A percentile compares a stretch with the other conserved stretches of the same genome.
Conservation (phyloP, 2,329 filamentous ascomycete genomes). For the Sclerotinia borealis region DNA sequence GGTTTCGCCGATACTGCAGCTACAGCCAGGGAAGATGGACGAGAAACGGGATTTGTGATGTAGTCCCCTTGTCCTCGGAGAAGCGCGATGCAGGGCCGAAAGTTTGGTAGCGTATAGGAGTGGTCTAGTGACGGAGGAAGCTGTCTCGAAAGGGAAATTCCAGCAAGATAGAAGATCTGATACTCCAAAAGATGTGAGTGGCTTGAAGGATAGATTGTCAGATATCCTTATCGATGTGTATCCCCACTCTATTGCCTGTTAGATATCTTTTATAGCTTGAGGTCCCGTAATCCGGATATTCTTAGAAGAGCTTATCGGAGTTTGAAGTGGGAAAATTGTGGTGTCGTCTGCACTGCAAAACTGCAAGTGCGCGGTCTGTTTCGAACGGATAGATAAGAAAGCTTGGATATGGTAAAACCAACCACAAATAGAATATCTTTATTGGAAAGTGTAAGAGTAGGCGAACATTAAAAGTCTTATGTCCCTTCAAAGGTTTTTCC, state of each 20-base stretch:
- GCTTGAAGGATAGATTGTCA: not conserved
- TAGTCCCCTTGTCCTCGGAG: conserved; percentile 24
- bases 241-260: conserved; percentile 9
- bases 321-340: conserved; percentile 8
- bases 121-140: not conserved
- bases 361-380: conserved; percentile 9
- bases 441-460: conserved; percentile 5
- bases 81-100: conserved; percentile 21
- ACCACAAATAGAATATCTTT: conserved; percentile 3
- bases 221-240: conserved; percentile 6
- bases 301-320: conserved; percentile 11
- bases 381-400: conserved; percentile 13
- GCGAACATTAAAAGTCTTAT: not conserved
- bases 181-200: conserved; percentile 6
- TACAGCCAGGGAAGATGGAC: conserved; percentile 15
- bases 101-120: not conserved
- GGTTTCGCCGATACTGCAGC: conserved; percentile 25
- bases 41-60: conserved; percentile 15
- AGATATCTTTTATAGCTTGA: conserved; percentile 4
- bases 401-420: conserved; percentile 1
- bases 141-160: conserved; percentile 9
- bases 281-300: not conserved
- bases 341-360: conserved; percentile 12
- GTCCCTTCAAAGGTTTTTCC: not conserved
- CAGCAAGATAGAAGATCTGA: conserved; percentile 3